Base-by-base conservation (phyloP, 768 basidiomycete species). In the Boletus rubroflammeus region DNA sequence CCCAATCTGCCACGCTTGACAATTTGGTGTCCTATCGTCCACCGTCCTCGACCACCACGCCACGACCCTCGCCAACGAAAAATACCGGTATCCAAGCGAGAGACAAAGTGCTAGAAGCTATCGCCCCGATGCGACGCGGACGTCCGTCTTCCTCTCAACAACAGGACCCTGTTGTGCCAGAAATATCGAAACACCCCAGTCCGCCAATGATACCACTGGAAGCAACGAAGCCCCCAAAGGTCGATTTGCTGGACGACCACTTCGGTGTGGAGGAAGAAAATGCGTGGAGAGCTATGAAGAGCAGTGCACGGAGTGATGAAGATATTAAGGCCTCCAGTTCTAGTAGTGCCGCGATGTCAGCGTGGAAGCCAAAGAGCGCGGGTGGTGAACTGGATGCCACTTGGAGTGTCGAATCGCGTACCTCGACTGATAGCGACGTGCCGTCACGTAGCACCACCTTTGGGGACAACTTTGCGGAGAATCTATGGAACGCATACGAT, bases 21-120 rank as follows among this genome's bases (percentile, higher is more conserved):
- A 67, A 71, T 31, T 59, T 78, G 29, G 70, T 79, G 15, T 71
- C 76, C 0, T 76, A 72, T 58, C 74, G 72, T 19, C 54, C 73
- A n/a, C 56, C 53, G 3, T 47, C 64, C 21, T 61, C 62, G 7
- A 36, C 55, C 29, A 21, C 49, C 9, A 26, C 46, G 6, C 70
- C 65, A 41, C 60, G 63, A 47, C 41, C 57, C 25, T 42, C 54
- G 26, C 51, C 53, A 19, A 53, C 62, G n/a, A 72, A 65, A 48
- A 58, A 79, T 57, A 76, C 81, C 28, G 87, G 84, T 26, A 65
- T 85, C 29, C 84, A 88, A 61, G 85, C 85, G 9, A 81, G 86
- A 38, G 88, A 91, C 53, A 87, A 83, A 62, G 87, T 88, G 5
- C 74, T 90, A 19, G 89, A 90, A 60, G 88, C 88, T 13, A 86